Conservation (phyloP, 139 green algal genomes). For the Closterium sp. region DNA sequence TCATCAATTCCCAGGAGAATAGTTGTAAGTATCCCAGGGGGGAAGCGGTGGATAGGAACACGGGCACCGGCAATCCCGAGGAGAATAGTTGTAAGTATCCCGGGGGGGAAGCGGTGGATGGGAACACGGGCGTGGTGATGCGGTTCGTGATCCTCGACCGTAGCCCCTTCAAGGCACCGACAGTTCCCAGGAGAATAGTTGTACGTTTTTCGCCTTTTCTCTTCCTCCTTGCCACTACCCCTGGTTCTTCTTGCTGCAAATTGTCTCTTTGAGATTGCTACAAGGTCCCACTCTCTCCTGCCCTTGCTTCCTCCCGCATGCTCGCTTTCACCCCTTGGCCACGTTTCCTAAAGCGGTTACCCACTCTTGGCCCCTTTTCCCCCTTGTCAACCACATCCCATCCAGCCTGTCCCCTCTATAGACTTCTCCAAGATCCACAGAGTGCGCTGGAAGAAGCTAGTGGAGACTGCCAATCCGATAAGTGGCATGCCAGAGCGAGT, state of each 20-base stretch:
- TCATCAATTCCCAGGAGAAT: slow-evolving; percentile 12
- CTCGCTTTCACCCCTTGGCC: too few species aligned
- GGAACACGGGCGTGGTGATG: slow-evolving; percentile 1
- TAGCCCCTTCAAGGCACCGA: neutral
- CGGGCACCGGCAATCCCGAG: too few species aligned
- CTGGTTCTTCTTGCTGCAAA: too few species aligned
- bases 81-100: too few species aligned
- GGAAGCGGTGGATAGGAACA: too few species aligned
- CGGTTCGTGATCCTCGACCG: neutral
- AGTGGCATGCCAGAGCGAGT: neutral
- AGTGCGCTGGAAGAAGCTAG: neutral
- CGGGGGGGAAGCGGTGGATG: neutral
- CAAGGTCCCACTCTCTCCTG: too few species aligned
- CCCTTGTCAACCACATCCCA: neutral
- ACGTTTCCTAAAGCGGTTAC: too few species aligned
- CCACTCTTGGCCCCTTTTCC: neutral
- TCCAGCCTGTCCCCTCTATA: neutral
- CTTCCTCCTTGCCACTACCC: neutral
- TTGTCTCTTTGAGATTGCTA: too few species aligned
- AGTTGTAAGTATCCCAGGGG: too few species aligned
- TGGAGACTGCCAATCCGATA: neutral
- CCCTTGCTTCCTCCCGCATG: too few species aligned
- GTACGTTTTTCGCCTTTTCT: neutral
- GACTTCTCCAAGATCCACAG: neutral
- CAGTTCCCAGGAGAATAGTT: slow-evolving; percentile 9